Percentiles rank a stretch among this genome's conserved stretches.
Evolutionary conservation across 176 grass and related monocot genomes (phyloP).

Genomic region (Cocos nucifera): DNA sequence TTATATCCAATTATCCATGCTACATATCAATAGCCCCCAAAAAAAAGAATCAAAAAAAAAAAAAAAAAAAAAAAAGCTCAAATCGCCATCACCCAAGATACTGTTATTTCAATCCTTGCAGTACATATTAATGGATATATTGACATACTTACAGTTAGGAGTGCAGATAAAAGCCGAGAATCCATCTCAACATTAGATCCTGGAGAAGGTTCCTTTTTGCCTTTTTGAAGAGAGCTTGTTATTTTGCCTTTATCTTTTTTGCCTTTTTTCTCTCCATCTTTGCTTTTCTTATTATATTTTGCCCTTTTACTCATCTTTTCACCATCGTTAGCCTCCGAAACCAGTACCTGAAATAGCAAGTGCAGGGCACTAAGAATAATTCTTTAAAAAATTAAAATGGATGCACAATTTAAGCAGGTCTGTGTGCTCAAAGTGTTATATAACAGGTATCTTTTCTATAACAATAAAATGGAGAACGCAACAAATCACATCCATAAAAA

Average conservation of each 20-base stretch:
- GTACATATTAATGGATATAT: background rate
- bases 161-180: slow-evolving; percentile 76
- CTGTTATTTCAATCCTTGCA: no score
- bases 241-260: slow-evolving; percentile 37
- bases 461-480: no score
- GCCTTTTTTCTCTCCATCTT: slow-evolving; percentile 35
- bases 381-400: no score
- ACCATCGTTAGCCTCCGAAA: slow-evolving; percentile 44
- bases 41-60: no score
- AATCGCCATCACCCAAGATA: no score
- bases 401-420: no score
- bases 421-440: no score
- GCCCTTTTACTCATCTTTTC: slow-evolving; percentile 25
- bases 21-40: no score
- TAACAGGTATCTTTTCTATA: no score
- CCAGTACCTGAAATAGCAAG: slow-evolving; percentile 57
- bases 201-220: slow-evolving; percentile 29
- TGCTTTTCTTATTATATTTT: slow-evolving; percentile 52
- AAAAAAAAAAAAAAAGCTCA: no score
- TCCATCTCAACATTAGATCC: slow-evolving; percentile 81
- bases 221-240: slow-evolving; percentile 22
- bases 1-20: no score
- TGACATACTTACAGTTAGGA: slow-evolving; percentile 64
- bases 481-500: no score
- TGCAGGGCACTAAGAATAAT: background rate